Conservation (phyloP, 768 basidiomycete genomes). For the Dictyophora rubrovolvata region DNA sequence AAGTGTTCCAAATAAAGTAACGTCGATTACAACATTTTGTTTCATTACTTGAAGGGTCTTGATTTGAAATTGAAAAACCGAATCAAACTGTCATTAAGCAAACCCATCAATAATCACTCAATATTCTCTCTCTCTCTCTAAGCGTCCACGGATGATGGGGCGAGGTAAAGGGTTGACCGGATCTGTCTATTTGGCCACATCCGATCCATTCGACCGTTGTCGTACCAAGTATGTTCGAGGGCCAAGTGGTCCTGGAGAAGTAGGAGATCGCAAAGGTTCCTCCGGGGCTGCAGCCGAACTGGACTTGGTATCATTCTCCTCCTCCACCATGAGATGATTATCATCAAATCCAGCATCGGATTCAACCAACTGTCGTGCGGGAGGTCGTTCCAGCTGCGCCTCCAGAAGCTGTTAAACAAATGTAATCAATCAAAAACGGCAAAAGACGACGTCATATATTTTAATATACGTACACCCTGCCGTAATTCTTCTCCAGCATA, state of each 20-base stretch:
- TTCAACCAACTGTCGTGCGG: slow-evolving; percentile 49
- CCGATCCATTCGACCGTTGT: slow-evolving; percentile 27
- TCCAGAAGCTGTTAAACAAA: slow-evolving; percentile 51
- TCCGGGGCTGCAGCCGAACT: background rate
- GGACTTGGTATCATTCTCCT: background rate
- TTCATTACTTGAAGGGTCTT: too few species aligned
- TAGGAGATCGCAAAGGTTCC: slow-evolving; percentile 3
- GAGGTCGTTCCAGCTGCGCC: slow-evolving; percentile 79
- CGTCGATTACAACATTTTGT: too few species aligned
- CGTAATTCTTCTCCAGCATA: slow-evolving; percentile 83
- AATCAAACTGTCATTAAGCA: too few species aligned
- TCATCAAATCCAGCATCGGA: slow-evolving; percentile 37
- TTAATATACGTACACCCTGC: slow-evolving; percentile 46
- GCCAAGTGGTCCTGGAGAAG: slow-evolving; percentile 27
- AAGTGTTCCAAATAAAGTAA: too few species aligned
- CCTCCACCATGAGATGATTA: background rate
- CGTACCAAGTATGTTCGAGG: slow-evolving; percentile 56
- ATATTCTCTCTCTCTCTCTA: background rate
- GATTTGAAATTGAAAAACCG: too few species aligned
- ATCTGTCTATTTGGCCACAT: background rate
- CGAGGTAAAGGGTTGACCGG: background rate
- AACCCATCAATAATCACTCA: too few species aligned
- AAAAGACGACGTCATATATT: slow-evolving; percentile 28
- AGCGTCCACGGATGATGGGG: background rate
- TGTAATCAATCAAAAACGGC: background rate